These are phyloP conservation scores for Panicum virgatum DNA, from an alignment of 202 grass and related monocot species.

Conservation along the genomic window DNA sequence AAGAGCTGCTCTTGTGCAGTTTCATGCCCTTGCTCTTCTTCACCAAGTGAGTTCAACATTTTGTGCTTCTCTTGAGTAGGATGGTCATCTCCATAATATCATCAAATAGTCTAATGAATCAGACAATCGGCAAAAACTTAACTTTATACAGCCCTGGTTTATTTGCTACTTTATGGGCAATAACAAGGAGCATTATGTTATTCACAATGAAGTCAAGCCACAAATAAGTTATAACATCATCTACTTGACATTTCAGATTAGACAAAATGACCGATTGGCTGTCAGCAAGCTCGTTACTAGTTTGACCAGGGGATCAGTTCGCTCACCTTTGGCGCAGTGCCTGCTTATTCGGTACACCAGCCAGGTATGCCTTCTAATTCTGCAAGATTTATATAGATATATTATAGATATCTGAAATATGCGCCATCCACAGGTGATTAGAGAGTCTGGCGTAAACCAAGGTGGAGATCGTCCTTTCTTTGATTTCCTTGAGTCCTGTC, in stretches of 20 bases:
- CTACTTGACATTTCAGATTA: conserved; percentile 63
- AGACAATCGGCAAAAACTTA: neutral
- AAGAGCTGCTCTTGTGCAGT: conserved; percentile 90
- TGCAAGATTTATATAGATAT: conserved; percentile 33
- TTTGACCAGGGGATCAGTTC: conserved; percentile 90
- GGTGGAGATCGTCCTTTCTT: conserved; percentile 92
- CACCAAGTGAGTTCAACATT: conserved; percentile 67
- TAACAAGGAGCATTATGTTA: neutral
- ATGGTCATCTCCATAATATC: conserved; percentile 7
- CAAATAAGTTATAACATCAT: conserved; percentile 6
- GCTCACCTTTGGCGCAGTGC: conserved; percentile 93
- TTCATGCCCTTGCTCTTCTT: conserved; percentile 94
- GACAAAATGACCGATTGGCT: conserved; percentile 97
- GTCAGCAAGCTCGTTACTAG: conserved; percentile 98
- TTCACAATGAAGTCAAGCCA: neutral
- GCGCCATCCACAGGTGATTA: conserved; percentile 71
- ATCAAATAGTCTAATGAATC: neutral
- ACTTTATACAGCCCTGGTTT: neutral
- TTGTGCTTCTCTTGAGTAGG: conserved; percentile 1
- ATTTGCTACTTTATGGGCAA: neutral
- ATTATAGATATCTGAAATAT: conserved; percentile 31
- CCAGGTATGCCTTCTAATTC: conserved; percentile 53
- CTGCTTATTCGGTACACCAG: conserved; percentile 90
- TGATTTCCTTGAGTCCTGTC: conserved; percentile 94
- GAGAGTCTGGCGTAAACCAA: conserved; percentile 75